Evolutionary conservation across 2,329 filamentous ascomycete species (phyloP).

Genomic region (Fusarium nematophilum): DNA sequence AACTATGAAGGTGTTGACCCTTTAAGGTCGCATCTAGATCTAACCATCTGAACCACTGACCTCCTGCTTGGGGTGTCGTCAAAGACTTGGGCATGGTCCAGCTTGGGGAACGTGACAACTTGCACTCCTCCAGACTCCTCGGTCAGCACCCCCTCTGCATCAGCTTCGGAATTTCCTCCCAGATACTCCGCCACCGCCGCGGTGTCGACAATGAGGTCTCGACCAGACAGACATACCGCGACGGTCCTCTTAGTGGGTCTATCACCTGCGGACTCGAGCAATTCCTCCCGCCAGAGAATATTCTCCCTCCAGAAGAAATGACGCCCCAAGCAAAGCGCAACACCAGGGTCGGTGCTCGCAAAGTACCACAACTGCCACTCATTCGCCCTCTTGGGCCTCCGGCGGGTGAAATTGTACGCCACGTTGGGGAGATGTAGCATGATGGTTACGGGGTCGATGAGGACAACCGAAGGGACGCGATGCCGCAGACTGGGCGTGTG

Average conservation of each 20-base stretch:
- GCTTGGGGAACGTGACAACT: slow-evolving; percentile 68
- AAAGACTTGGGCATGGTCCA: slow-evolving; percentile 75
- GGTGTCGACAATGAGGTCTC: slow-evolving; percentile 74
- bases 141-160: slow-evolving; percentile 6
- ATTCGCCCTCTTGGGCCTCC: slow-evolving; percentile 66
- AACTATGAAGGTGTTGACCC: slow-evolving; percentile 13
- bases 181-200: slow-evolving; percentile 69
- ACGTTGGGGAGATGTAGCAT: slow-evolving; percentile 76
- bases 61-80: slow-evolving; percentile 48
- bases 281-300: slow-evolving; percentile 75
- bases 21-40: slow-evolving; percentile 39
- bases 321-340: slow-evolving; percentile 71
- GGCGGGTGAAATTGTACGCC: slow-evolving; percentile 76
- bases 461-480: slow-evolving; percentile 60
- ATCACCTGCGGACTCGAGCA: slow-evolving; percentile 49
- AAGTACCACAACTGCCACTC: slow-evolving; percentile 79
- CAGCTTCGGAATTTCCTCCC: slow-evolving; percentile 16
- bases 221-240: slow-evolving; percentile 68
- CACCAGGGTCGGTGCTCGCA: slow-evolving; percentile 73
- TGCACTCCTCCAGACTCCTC: slow-evolving; percentile 54
- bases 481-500: slow-evolving; percentile 59
- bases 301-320: slow-evolving; percentile 80
- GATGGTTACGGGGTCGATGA: slow-evolving; percentile 73
- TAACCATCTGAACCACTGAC: slow-evolving; percentile 46
- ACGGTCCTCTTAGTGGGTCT: slow-evolving; percentile 51